Evolutionary conservation across 129 eudicot genomes (phyloP).

Genomic region (Flaveria bidentis): DNA sequence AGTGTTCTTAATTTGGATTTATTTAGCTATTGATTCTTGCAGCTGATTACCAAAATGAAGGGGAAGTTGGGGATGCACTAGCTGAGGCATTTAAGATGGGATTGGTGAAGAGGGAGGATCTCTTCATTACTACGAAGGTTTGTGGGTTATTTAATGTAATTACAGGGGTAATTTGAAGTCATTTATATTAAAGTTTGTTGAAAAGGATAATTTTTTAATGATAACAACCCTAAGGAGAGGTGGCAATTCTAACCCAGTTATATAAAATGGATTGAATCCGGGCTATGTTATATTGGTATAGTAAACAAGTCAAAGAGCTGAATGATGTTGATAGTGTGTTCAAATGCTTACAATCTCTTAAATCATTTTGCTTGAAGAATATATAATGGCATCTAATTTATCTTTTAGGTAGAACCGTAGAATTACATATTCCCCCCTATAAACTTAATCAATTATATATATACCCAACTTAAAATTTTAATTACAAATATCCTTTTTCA

Average conservation of each 20-base stretch:
- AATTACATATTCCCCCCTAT: no score
- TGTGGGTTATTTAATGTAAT: background rate
- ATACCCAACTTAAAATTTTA: no score
- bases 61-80: conserved; percentile 88
- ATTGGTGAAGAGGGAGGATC: conserved; percentile 86
- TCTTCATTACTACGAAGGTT: conserved; percentile 89
- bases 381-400: background rate
- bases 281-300: background rate
- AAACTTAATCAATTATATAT: no score
- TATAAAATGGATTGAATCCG: background rate
- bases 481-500: no score
- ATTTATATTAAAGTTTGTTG: background rate
- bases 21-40: conserved; percentile 27
- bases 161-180: background rate
- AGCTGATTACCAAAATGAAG: conserved; percentile 88
- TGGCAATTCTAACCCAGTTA: background rate
- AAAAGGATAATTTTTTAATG: background rate
- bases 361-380: background rate
- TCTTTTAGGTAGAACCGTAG: no score
- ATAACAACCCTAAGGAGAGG: background rate
- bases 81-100: conserved; percentile 71
- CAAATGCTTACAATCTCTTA: background rate
- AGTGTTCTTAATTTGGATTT: background rate
- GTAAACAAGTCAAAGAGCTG: background rate
- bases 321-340: background rate